Conservation (phyloP, 2,329 filamentous ascomycete species). For the Alternaria viburni region DNA sequence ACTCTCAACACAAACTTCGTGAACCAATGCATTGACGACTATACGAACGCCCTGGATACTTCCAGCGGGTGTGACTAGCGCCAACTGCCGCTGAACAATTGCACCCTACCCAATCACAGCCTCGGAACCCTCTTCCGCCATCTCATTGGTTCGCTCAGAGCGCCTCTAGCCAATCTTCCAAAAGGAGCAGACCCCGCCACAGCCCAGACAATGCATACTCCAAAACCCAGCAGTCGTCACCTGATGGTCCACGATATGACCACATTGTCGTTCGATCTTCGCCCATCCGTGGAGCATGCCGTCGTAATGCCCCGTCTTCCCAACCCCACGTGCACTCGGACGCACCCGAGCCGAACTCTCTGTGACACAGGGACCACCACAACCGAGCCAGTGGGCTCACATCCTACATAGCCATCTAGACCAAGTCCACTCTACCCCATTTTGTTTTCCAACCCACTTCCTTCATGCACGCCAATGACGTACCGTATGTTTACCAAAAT, state of each 20-base stretch:
- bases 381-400: slow-evolving; percentile 18
- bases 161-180: slow-evolving; percentile 30
- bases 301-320: slow-evolving; percentile 15
- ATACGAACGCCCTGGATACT: slow-evolving; percentile 13
- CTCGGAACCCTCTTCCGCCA: slow-evolving; percentile 15
- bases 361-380: slow-evolving; percentile 28
- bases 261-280: neutral
- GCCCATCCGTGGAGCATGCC: neutral
- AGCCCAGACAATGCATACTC: slow-evolving; percentile 8
- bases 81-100: slow-evolving; percentile 18
- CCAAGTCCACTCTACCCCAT: slow-evolving; percentile 6
- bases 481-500: slow-evolving; percentile 21
- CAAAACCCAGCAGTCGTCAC: neutral
- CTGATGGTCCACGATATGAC: neutral
- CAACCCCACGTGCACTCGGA: slow-evolving; percentile 26
- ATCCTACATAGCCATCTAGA: slow-evolving; percentile 3
- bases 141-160: slow-evolving; percentile 34
- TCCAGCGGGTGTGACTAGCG: slow-evolving; percentile 18
- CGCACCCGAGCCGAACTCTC: slow-evolving; percentile 21
- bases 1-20: slow-evolving; percentile 2
- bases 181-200: slow-evolving; percentile 22
- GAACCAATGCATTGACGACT: slow-evolving; percentile 30
- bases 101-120: slow-evolving; percentile 33
- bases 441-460: slow-evolving; percentile 21
- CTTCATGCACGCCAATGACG: slow-evolving; percentile 21